Conservation (phyloP, 2,329 filamentous ascomycete genomes). For the Monascus ruber region DNA sequence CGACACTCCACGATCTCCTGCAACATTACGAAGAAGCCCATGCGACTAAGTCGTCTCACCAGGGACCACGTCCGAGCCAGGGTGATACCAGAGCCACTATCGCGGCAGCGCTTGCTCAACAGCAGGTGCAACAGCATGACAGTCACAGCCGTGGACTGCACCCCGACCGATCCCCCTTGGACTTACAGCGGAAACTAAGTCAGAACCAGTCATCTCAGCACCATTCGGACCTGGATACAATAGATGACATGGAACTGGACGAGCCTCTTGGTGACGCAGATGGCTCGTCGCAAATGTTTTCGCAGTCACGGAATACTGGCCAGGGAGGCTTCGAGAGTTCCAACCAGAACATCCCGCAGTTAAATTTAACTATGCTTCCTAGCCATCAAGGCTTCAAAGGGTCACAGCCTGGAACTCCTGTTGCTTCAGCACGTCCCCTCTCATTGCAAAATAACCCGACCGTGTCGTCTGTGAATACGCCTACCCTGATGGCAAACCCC, state of each 20-base stretch:
- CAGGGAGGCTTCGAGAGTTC: conserved; percentile 50
- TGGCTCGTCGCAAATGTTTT: conserved; percentile 27
- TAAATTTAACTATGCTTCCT: conserved; percentile 70
- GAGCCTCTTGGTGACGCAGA: conserved; percentile 52
- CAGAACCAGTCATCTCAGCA: conserved; percentile 20
- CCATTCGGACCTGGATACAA: conserved; percentile 60
- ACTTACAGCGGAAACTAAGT: conserved; percentile 27
- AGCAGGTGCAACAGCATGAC: conserved; percentile 37
- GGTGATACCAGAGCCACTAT: conserved; percentile 41
- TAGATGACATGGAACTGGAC: conserved; percentile 96
- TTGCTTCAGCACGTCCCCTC: conserved; percentile 55
- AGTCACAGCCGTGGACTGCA: conserved; percentile 24
- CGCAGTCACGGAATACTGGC: conserved; percentile 58
- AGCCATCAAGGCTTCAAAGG: conserved; percentile 68
- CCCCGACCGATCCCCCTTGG: conserved; percentile 18
- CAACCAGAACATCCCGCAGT: conserved; percentile 49
- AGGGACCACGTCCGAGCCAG: conserved; percentile 38
- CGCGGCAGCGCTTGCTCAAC: conserved; percentile 37
- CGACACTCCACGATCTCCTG: conserved; percentile 84
- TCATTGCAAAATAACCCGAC: conserved; percentile 86
- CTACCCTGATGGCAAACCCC: conserved; percentile 72
- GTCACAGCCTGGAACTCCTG: conserved; percentile 77
- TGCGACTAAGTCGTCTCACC: conserved; percentile 53
- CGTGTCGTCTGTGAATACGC: conserved; percentile 93
- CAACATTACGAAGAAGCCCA: conserved; percentile 96